These are phyloP conservation scores for Solanum chmielewskii DNA, from an alignment of 257 asterid species.

Conservation along the genomic window DNA sequence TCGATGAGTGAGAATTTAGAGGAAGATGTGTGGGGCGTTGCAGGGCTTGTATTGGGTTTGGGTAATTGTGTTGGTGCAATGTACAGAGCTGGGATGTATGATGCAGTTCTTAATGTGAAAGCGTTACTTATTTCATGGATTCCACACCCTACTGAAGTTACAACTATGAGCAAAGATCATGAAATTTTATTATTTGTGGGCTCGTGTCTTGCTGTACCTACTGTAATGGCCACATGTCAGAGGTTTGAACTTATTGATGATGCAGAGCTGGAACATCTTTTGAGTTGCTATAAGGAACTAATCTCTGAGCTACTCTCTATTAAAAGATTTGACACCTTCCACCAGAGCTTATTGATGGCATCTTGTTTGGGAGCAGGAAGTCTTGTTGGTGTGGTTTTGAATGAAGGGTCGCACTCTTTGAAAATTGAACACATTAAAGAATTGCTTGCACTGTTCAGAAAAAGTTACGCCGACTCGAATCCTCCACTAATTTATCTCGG, in stretches of 20 bases:
- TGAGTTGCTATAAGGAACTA: conserved; percentile 38
- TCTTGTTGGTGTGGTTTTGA: conserved; percentile 45
- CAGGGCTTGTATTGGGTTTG: conserved; percentile 84
- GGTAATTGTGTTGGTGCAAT: conserved; percentile 67
- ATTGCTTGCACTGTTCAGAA: conserved; percentile 46
- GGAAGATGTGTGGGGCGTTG: conserved; percentile 79
- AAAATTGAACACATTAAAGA: conserved; percentile 42
- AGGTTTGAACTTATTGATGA: conserved; percentile 67
- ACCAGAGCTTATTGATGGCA: conserved; percentile 67
- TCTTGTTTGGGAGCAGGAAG: conserved; percentile 88
- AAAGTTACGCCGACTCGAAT: conserved; percentile 49
- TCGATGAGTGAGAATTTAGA: conserved; percentile 34
- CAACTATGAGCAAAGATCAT: conserved; percentile 14
- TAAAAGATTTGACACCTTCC: conserved; percentile 38
- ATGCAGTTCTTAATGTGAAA: conserved; percentile 58
- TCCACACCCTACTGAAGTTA: conserved; percentile 19
- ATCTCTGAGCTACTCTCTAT: conserved; percentile 46
- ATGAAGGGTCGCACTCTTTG: conserved; percentile 46
- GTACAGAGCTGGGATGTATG: conserved; percentile 62
- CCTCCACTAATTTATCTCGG: conserved; percentile 69
- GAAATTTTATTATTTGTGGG: conserved; percentile 44
- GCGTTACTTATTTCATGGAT: conserved; percentile 55
- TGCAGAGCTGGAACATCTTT: conserved; percentile 40
- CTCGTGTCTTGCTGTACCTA: conserved; percentile 75
- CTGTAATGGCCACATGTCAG: conserved; percentile 59